phyloP scores from a whole-genome alignment of 169 alveolate species.

The Plasmodium adleri region DNA sequence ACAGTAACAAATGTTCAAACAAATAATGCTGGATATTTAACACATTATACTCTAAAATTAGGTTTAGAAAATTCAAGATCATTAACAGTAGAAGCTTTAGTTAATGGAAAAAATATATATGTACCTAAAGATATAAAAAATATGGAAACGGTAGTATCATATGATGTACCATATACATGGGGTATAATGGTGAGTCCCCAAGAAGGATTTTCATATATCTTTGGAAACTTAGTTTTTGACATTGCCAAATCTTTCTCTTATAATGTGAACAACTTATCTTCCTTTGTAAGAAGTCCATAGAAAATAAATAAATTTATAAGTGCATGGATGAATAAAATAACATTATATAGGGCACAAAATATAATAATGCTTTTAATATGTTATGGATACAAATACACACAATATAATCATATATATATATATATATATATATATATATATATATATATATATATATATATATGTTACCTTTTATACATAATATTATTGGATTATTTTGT shows the following conservation, averaged over 20 bases:
- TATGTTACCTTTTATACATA: too few species aligned
- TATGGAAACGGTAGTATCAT: neutral
- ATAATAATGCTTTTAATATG: too few species aligned
- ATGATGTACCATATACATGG: conserved; percentile 16
- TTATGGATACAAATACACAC: too few species aligned
- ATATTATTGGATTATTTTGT: too few species aligned
- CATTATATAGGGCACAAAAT: too few species aligned
- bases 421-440: too few species aligned
- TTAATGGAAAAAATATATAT: conserved; percentile 34
- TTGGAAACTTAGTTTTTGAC: conserved; percentile 14
- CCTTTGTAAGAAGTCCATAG: conserved; percentile 5
- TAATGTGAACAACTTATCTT: conserved; percentile 19
- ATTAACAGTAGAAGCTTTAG: conserved; percentile 4
- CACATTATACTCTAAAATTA: conserved; percentile 17
- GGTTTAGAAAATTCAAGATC: conserved; percentile 23
- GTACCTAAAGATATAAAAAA: conserved; percentile 8
- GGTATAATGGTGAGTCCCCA: conserved; percentile 8
- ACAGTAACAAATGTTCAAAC: conserved; percentile 25
- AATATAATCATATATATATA: too few species aligned
- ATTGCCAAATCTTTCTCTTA: conserved; percentile 17
- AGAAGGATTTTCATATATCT: conserved; percentile 16
- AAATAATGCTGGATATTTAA: conserved; percentile 21
- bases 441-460: too few species aligned
- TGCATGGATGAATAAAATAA: neutral
- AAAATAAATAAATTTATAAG: neutral